Conservation (phyloP, 805 yeast genomes). For the Wickerhamomyces sydowiorum region DNA sequence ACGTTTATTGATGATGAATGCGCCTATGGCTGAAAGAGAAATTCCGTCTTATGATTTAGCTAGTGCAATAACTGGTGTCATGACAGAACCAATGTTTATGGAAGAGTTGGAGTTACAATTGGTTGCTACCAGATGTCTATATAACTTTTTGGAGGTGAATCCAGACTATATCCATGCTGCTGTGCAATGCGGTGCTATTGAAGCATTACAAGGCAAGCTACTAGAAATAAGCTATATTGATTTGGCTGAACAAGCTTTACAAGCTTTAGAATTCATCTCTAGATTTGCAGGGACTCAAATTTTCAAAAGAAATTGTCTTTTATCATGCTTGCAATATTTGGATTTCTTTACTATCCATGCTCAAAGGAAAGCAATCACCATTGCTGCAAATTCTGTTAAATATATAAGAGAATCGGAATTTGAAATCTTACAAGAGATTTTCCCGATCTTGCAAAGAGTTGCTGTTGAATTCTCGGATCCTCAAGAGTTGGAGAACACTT, state of each 20-base stretch:
- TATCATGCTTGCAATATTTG: conserved; percentile 61
- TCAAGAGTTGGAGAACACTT: conserved; percentile 54
- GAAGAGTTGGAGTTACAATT: conserved; percentile 77
- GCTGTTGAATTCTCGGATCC: conserved; percentile 54
- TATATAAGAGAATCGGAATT: conserved; percentile 39
- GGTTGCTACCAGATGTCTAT: conserved; percentile 77
- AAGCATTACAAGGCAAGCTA: conserved; percentile 58
- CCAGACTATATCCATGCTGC: conserved; percentile 58
- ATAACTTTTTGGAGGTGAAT: conserved; percentile 72
- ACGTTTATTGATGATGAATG: conserved; percentile 62
- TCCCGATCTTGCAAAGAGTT: conserved; percentile 49
- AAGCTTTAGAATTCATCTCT: conserved; percentile 64
- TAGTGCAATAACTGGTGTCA: conserved; percentile 46
- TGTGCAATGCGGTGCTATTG: conserved; percentile 60
- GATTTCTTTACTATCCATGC: conserved; percentile 90
- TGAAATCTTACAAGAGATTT: conserved; percentile 45
- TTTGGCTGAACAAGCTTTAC: conserved; percentile 85
- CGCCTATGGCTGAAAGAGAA: conserved; percentile 51
- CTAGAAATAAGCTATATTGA: conserved; percentile 80
- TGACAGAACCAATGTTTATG: conserved; percentile 50
- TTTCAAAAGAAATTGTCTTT: conserved; percentile 54
- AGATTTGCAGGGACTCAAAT: conserved; percentile 44
- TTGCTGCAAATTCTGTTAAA: conserved; percentile 65
- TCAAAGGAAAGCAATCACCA: conserved; percentile 72
- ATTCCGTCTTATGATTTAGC: conserved; percentile 58